A percentile compares a stretch with the other conserved stretches of the same genome.
Evolutionary conservation across 2,329 filamentous ascomycete genomes (phyloP).

Genomic region (Pezicula rhizophila): DNA sequence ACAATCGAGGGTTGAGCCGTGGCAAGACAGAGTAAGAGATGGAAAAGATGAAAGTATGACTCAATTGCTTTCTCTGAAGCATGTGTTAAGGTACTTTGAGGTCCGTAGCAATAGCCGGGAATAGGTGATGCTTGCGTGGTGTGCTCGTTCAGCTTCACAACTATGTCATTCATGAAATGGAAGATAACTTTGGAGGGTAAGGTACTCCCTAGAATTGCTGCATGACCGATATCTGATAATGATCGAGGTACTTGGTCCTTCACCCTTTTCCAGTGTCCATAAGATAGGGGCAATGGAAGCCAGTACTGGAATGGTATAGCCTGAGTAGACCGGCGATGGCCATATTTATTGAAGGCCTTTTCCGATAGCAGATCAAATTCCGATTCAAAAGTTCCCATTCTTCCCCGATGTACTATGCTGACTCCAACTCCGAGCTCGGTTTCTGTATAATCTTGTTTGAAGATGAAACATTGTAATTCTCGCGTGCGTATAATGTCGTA

Average conservation of each 20-base stretch:
- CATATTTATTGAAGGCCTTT: slow-evolving; percentile 31
- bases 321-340: slow-evolving; percentile 36
- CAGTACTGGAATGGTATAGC: slow-evolving; percentile 35
- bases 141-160: slow-evolving; percentile 39
- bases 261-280: slow-evolving; percentile 37
- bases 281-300: slow-evolving; percentile 41
- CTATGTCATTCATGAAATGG: slow-evolving; percentile 44
- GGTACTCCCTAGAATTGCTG: slow-evolving; percentile 16
- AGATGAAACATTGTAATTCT: slow-evolving; percentile 41
- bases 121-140: slow-evolving; percentile 12
- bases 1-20: slow-evolving; percentile 31
- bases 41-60: slow-evolving; percentile 46
- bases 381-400: slow-evolving; percentile 30
- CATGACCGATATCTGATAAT: slow-evolving; percentile 23
- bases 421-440: slow-evolving; percentile 39
- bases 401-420: slow-evolving; percentile 9
- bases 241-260: slow-evolving; percentile 19
- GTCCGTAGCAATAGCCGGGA: slow-evolving; percentile 4
- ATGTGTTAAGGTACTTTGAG: slow-evolving; percentile 36
- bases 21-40: slow-evolving; percentile 42
- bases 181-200: slow-evolving; percentile 33
- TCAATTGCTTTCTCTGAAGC: slow-evolving; percentile 48
- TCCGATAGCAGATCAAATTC: slow-evolving; percentile 44
- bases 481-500: slow-evolving; percentile 27
- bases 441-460: slow-evolving; percentile 35